phyloP scores from a whole-genome alignment of 257 asterid species.

The Scutellaria minor region DNA sequence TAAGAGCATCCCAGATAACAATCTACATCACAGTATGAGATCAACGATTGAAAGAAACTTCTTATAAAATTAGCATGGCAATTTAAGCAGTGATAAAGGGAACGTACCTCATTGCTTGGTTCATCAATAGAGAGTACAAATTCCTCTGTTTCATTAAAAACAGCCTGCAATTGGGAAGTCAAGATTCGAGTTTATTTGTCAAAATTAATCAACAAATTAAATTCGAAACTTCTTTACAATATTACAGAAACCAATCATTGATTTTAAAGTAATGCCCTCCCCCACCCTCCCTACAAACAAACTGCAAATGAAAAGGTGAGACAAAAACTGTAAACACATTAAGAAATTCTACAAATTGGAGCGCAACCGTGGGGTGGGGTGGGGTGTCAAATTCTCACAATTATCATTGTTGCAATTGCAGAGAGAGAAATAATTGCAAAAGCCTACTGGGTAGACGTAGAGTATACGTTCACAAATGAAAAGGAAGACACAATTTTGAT shows the following conservation, averaged over 20 bases:
- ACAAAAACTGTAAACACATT: neutral
- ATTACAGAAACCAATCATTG: no score
- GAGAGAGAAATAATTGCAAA: neutral
- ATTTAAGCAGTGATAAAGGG: constrained; percentile 8
- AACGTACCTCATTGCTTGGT: constrained; percentile 63
- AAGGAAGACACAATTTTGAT: neutral
- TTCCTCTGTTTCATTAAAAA: constrained; percentile 75
- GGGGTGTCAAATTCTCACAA: neutral
- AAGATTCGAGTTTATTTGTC: neutral
- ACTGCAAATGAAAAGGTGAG: no score
- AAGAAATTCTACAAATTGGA: neutral
- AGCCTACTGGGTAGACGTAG: neutral
- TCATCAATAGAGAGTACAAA: constrained; percentile 66
- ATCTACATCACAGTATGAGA: constrained; percentile 46
- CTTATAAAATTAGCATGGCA: neutral
- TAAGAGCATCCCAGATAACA: constrained; percentile 80
- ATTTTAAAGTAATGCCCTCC: no score
- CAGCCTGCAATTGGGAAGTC: constrained; percentile 57
- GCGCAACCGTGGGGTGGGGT: neutral
- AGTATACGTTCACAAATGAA: neutral
- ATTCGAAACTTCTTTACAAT: no score
- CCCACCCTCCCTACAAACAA: no score
- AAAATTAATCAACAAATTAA: neutral
- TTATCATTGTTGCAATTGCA: neutral
- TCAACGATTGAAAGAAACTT: constrained; percentile 13